Conservation (phyloP, 306 rosid genomes). For the Abrus precatorius region DNA sequence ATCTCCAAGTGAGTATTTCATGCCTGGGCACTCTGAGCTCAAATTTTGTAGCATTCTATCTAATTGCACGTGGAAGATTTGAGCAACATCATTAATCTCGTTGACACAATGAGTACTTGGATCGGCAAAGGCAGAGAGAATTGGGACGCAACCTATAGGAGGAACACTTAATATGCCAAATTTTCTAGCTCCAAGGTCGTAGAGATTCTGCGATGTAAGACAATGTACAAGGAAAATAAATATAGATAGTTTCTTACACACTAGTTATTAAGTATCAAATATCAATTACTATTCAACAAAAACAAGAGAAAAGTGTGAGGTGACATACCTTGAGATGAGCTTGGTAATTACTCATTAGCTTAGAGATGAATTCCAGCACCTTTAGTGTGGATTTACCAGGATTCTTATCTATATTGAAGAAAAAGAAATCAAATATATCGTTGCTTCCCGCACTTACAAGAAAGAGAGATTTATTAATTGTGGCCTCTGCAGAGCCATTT, state of each 20-base stretch:
- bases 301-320: not conserved
- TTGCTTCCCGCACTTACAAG: constrained; percentile 52
- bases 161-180: constrained; percentile 51
- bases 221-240: not conserved
- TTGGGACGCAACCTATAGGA: constrained; percentile 53
- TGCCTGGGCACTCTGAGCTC: constrained; percentile 18
- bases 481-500: not conserved
- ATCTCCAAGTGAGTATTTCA: constrained; percentile 51
- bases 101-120: not conserved
- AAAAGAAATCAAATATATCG: constrained; percentile 46
- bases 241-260: not conserved
- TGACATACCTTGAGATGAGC: constrained; percentile 8
- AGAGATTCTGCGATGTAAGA: constrained; percentile 29
- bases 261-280: too few relatives aligned
- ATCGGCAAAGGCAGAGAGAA: not conserved
- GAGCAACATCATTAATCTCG: constrained; percentile 37
- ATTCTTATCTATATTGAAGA: not conserved
- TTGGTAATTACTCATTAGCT: not conserved
- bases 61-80: not conserved
- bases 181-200: constrained; percentile 51
- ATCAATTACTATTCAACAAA: too few relatives aligned
- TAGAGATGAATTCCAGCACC: not conserved
- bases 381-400: not conserved
- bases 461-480: constrained; percentile 45
- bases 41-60: constrained; percentile 13